Conservation (phyloP, 2,329 filamentous ascomycete genomes). For the Pseudocercospora cruenta region DNA sequence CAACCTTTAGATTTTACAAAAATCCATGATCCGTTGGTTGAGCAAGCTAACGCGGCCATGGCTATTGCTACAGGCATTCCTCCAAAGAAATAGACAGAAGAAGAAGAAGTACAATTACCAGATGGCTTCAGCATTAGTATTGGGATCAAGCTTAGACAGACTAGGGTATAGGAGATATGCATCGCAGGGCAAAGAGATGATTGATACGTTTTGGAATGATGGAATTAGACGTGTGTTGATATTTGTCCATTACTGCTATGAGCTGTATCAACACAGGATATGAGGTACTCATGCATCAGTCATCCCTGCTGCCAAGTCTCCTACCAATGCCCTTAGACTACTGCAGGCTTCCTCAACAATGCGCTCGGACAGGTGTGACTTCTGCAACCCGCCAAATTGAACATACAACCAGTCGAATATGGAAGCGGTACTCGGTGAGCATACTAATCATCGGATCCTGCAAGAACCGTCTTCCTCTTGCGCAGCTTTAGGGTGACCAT, state of each 20-base stretch:
- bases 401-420: neutral
- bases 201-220: neutral
- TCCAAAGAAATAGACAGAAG: constrained; percentile 14
- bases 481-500: constrained; percentile 20
- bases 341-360: neutral
- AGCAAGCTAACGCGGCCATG: constrained; percentile 25
- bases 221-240: neutral
- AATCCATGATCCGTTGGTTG: constrained; percentile 22
- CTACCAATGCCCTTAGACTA: neutral
- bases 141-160: neutral
- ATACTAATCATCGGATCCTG: constrained; percentile 14
- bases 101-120: neutral
- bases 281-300: neutral
- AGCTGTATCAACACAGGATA: constrained; percentile 4
- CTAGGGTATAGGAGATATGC: neutral
- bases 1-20: constrained; percentile 18
- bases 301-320: neutral
- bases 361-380: neutral
- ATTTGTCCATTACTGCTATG: neutral
- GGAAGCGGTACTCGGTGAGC: neutral
- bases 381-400: neutral
- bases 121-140: no score
- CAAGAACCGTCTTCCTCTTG: constrained; percentile 19
- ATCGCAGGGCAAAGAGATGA: neutral
- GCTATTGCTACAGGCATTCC: constrained; percentile 30